These are phyloP conservation scores for Lophiotrema nucula DNA, from an alignment of 495 filamentous ascomycete species.

Conservation along the genomic window DNA sequence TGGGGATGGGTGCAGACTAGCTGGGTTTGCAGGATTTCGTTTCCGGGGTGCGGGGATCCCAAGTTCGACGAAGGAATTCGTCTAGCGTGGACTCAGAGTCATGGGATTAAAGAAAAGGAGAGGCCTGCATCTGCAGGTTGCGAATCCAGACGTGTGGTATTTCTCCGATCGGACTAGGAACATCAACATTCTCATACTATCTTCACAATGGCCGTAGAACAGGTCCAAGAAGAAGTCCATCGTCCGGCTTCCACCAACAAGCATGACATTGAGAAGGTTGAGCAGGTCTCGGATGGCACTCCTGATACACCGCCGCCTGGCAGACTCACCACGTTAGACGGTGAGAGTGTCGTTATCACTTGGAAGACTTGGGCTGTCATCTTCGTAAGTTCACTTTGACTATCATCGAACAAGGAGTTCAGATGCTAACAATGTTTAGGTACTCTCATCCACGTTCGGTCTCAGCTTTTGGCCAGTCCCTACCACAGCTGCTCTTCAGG, in stretches of 20 bases:
- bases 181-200: too few species aligned
- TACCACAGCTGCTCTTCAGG: conserved; percentile 30
- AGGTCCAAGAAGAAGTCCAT: neutral
- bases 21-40: neutral
- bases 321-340: neutral
- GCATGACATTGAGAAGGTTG: conserved; percentile 21
- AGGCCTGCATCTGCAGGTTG: too few species aligned
- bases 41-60: conserved; percentile 6
- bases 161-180: too few species aligned
- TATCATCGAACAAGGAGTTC: neutral
- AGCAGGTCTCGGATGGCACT: conserved; percentile 9
- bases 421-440: conserved; percentile 11
- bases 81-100: neutral
- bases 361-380: conserved; percentile 38
- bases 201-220: conserved; percentile 19
- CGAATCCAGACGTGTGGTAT: too few species aligned
- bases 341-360: conserved; percentile 24
- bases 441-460: conserved; percentile 33
- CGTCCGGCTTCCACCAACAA: conserved; percentile 14
- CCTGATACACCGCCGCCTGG: neutral
- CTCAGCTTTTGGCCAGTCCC: conserved; percentile 34
- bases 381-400: conserved; percentile 31
- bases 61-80: neutral
- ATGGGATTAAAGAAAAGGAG: neutral
- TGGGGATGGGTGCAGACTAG: neutral